A percentile compares a stretch with the other conserved stretches of the same genome.
These are phyloP conservation scores for Fraxinus excelsior DNA, from an alignment of 257 asterid genomes.

Conservation along the genomic window DNA sequence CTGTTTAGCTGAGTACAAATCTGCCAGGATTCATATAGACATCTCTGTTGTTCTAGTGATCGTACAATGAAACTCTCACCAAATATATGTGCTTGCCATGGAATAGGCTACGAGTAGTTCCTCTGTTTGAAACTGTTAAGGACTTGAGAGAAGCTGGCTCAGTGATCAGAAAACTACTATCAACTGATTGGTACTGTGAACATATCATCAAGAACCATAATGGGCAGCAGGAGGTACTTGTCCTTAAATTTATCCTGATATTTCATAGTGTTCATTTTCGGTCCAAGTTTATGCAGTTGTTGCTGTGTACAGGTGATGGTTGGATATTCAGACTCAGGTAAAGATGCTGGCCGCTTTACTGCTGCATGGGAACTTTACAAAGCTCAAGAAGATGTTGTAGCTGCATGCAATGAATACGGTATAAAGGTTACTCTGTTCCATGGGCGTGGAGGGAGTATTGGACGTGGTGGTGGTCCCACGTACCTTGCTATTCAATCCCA, in stretches of 20 bases:
- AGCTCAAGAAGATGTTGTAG: slow-evolving; percentile 96
- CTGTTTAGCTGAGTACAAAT: too few species aligned
- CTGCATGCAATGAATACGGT: slow-evolving; percentile 85
- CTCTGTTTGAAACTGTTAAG: slow-evolving; percentile 93
- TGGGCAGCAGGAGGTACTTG: slow-evolving; percentile 91
- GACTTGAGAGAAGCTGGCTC: slow-evolving; percentile 97
- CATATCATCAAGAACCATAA: slow-evolving; percentile 77
- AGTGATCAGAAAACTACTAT: slow-evolving; percentile 72
- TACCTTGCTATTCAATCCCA: slow-evolving; percentile 95
- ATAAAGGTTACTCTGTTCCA: slow-evolving; percentile 91
- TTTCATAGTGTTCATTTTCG: not conserved
- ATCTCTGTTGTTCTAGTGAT: not conserved
- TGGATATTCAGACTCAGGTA: slow-evolving; percentile 97
- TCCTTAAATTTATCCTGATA: not conserved
- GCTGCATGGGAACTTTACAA: slow-evolving; percentile 99
- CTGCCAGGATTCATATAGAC: too few species aligned
- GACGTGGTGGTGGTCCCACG: slow-evolving; percentile 99
- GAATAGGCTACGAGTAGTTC: slow-evolving; percentile 86
- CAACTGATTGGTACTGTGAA: slow-evolving; percentile 83
- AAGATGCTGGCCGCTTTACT: slow-evolving; percentile 94
- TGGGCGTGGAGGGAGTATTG: slow-evolving; percentile 99
- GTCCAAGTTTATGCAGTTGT: slow-evolving; percentile 26
- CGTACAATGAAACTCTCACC: slow-evolving; percentile 21
- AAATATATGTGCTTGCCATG: slow-evolving; percentile 1
- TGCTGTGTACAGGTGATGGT: slow-evolving; percentile 79